Base-by-base conservation (phyloP, 176 grass and related monocot species). In the Musa beccarii region DNA sequence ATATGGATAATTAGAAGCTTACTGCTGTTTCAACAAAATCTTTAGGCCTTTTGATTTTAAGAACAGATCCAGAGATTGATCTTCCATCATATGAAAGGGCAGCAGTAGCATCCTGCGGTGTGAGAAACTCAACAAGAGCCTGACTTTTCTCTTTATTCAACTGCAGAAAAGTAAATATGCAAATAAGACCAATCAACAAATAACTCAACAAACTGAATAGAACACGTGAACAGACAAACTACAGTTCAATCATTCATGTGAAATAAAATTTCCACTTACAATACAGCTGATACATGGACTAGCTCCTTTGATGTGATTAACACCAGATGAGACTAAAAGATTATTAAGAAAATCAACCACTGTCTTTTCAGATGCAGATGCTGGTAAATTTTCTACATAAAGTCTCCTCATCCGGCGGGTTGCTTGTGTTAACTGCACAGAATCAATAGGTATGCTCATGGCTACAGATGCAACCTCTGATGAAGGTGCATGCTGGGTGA, bases 81-180 rank as follows among this genome's bases (percentile, higher is more conserved):
- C 79, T 86, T 77, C 96, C 91, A 75, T 99, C 89, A 77, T 92
- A 99, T 80, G 91, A 92, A 82, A 99, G 84, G 80, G 96, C 89
- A 74, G 78, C 76, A 55, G 96, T 99, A 76, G 96, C 91, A 86
- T 95, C 91, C 77, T 95, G 83, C 73, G 91, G 96, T 81, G 96
- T 95, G 81, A 99, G 86, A 89, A 99, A 99, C 87, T 99, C 96
- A 68, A 94, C 84, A 74, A 99, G 73, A 26, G 91, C 96, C 50
- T 99, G 96, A 49, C 56, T 71, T 72, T 92, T 99, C 73, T 99
- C 96, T 83, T 89, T 95, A 79, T 95, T 92, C 88, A 99, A 89
- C 96, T 99, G 84, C 71, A 83, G 61, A 21, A 53, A 78, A 81
- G 50, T 43, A 59, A 73, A 75, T 21, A 14, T 51, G 66, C 65